phyloP scores from a whole-genome alignment of 75 land plant species.

The Pseudotsuga menziesii region DNA sequence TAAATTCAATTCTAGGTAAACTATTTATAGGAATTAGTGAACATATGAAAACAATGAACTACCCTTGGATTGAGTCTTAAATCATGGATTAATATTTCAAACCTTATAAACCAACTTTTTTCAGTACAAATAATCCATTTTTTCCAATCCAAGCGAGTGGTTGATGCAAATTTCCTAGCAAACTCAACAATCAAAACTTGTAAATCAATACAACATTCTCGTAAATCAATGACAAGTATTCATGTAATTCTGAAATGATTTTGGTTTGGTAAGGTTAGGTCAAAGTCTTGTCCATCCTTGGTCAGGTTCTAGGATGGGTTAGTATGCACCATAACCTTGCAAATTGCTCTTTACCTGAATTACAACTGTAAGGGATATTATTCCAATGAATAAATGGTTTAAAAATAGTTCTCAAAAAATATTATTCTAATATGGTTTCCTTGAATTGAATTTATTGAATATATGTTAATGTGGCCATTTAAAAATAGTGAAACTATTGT shows the following conservation, averaged over 20 bases:
- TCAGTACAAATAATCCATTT: conserved; percentile 62
- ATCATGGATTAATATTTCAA: background rate
- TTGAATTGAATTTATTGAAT: conserved; percentile 89
- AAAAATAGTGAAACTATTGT: background rate
- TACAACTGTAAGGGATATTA: conserved; percentile 44
- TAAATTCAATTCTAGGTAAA: no score
- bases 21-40: no score
- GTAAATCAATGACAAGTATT: no score
- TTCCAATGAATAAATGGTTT: conserved; percentile 68
- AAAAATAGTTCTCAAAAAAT: conserved; percentile 62
- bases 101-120: conserved; percentile 77
- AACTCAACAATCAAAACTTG: conserved; percentile 85
- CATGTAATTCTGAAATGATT: no score
- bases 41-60: conserved; percentile 15
- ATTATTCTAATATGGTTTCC: conserved; percentile 82
- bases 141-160: conserved; percentile 50
- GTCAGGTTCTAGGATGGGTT: no score
- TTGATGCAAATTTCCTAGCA: conserved; percentile 68
- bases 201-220: no score
- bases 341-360: conserved; percentile 55
- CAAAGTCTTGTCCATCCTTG: no score
- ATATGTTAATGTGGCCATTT: conserved; percentile 29
- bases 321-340: background rate
- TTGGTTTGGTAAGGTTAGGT: no score
- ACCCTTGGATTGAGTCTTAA: background rate